Base-by-base conservation (phyloP, 2,329 filamentous ascomycete species). In the Alternaria burnsii region DNA sequence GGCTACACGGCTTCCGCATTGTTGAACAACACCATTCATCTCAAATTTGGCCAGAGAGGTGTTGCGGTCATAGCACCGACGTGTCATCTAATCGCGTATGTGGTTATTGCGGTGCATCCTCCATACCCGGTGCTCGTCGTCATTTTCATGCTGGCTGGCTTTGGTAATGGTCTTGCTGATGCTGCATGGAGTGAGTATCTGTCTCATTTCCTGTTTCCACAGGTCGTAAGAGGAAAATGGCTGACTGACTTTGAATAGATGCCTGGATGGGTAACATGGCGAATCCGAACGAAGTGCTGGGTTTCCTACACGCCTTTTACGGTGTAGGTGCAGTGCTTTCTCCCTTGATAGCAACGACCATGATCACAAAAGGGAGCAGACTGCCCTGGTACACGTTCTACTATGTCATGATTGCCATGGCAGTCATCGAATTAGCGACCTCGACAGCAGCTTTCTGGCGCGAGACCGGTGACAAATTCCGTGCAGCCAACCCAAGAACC, bases 341-440 rank as follows among this genome's bases (percentile, higher is more conserved):
- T 3, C 91, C 91, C 0, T 76, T 94, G 7, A 83, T 93, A 60
- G 90, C 91, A 1, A 93, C 91, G 0, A 85, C 86, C 5, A 88
- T 94, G 86, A 86, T 94, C 36, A 88, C 89, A 0, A 87, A 87
- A 65, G 87, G 80, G 0, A 67, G 80, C 4, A 62, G 58, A 28
- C 72, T 89, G 52, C 81, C 81, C 0, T 95, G 92, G 92, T 92
- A 89, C 69, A 82, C 82, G 11, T 94, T 90, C 76, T 94, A 92
- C 77, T 93, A 92, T 72, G 79, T 93, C 57, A 91, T 93, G 88
- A 83, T 90, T 43, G 87, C 79, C 11, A 75, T 86, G 48, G 83
- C 87, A 0, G 80, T 76, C 1, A 63, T 90, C 26, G 89, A 92
- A 70, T 74, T 90, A 7, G 54, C 79, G 4, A 78, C 84, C 3